phyloP scores from a whole-genome alignment of 768 basidiomycete species.

The Agaricus bisporus region DNA sequence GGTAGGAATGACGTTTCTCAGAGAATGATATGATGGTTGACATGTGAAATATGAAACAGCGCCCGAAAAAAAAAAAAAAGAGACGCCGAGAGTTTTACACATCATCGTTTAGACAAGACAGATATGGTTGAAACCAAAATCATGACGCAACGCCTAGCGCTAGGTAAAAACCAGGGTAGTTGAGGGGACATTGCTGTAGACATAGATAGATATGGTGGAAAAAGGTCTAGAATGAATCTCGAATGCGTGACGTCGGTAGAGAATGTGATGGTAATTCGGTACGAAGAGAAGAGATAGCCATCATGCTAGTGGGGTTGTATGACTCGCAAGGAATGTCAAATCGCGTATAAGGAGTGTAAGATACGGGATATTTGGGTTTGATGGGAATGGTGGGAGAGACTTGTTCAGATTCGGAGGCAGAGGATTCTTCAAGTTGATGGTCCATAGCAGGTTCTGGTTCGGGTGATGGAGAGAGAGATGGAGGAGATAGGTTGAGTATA shows the following conservation, averaged over 20 bases:
- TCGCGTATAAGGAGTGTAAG: constrained; percentile 11
- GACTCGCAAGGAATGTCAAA: constrained; percentile 19
- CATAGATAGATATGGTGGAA: neutral
- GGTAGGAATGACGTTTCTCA: no score
- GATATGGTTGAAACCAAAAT: neutral
- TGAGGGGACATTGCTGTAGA: neutral
- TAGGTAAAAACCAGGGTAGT: neutral
- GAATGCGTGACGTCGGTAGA: constrained; percentile 8
- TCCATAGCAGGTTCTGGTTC: constrained; percentile 13
- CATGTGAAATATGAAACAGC: neutral
- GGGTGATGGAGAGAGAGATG: constrained; percentile 14
- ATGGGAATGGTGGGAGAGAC: constrained; percentile 8
- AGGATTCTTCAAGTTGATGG: constrained; percentile 8
- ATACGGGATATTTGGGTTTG: constrained; percentile 10
- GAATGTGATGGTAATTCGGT: constrained; percentile 30
- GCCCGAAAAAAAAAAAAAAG: no score
- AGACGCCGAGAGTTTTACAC: neutral
- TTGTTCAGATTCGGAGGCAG: constrained; percentile 6
- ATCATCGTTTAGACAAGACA: no score
- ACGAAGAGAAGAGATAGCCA: constrained; percentile 37
- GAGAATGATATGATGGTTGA: no score
- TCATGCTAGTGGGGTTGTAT: constrained; percentile 27
- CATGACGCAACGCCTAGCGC: neutral
- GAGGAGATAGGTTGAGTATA: constrained; percentile 9
- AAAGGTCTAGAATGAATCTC: constrained; percentile 5